Percentiles rank a stretch among this genome's conserved stretches.
phyloP scores from a whole-genome alignment of 1,284 basidiomycete species.

The Puccinia coronata region DNA sequence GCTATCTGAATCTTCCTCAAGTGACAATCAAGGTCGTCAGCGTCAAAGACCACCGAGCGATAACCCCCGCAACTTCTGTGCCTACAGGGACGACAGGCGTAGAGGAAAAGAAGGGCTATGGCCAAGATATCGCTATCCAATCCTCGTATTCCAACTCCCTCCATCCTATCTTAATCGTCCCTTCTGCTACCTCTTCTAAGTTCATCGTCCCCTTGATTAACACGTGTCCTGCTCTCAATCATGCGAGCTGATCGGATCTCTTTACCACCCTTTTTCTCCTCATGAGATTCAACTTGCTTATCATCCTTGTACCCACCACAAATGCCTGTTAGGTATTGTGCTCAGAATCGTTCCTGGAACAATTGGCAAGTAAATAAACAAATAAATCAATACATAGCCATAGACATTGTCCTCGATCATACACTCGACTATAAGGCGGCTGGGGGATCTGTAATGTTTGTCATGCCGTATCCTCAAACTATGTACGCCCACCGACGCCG shows the following conservation, averaged over 20 bases:
- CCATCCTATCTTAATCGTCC: not conserved
- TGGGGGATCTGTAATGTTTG: no score
- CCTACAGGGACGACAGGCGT: not conserved
- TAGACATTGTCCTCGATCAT: no score
- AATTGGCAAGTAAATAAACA: no score
- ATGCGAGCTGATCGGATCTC: not conserved
- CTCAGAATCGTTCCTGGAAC: no score
- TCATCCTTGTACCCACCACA: no score
- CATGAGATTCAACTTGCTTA: no score
- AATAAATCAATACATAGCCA: no score
- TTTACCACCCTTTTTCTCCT: not conserved
- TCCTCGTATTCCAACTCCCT: not conserved
- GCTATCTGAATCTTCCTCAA: conserved; percentile 7
- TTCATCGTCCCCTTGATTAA: not conserved
- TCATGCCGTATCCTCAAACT: no score
- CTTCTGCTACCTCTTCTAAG: conserved; percentile 8
- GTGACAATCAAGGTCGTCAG: not conserved
- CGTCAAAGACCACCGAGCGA: not conserved
- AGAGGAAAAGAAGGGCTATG: not conserved
- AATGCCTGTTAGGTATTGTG: no score
- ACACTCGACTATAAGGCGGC: no score
- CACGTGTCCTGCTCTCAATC: not conserved
- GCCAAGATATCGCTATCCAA: not conserved
- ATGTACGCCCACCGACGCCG: no score
- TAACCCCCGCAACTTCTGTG: not conserved